Percentiles rank a stretch among this genome's conserved stretches.
phyloP scores from a whole-genome alignment of 768 basidiomycete species.

The Leccinellum luteum region DNA sequence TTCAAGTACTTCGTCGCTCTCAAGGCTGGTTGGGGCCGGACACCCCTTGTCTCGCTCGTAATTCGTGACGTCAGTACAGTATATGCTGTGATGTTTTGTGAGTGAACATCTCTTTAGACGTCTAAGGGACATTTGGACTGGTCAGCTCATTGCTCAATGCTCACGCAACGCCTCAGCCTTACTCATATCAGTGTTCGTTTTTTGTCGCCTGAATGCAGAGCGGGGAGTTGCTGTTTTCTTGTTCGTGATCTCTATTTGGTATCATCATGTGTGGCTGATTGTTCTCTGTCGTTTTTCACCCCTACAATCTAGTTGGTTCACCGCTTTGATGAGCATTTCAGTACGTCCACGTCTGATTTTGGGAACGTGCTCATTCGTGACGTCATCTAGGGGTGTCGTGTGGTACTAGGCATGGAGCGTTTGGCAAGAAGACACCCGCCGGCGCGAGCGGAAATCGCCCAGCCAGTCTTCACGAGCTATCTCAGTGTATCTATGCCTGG shows the following conservation, averaged over 20 bases:
- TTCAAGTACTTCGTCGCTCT: conserved; percentile 18
- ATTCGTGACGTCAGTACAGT: conserved; percentile 16
- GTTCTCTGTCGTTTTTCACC: neutral
- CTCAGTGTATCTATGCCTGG: neutral
- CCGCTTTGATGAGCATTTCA: conserved; percentile 7
- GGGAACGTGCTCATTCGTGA: neutral
- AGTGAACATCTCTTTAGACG: neutral
- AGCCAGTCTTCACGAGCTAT: conserved; percentile 9
- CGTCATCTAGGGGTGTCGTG: conserved; percentile 21
- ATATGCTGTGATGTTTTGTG: conserved; percentile 9
- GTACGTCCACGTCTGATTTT: conserved; percentile 6
- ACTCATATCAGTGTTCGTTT: neutral
- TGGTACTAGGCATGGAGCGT: conserved; percentile 25
- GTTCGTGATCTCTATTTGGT: conserved; percentile 6
- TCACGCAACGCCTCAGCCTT: conserved; percentile 4
- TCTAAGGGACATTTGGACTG: neutral
- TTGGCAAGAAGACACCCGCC: conserved; percentile 8
- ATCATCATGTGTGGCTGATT: conserved; percentile 2
- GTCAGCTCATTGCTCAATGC: neutral
- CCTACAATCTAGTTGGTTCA: conserved; percentile 12
- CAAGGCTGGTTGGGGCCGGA: conserved; percentile 16
- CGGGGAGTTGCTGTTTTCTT: conserved; percentile 3
- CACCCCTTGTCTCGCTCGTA: conserved; percentile 20
- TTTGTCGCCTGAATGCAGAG: conserved; percentile 1
- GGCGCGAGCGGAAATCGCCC: neutral